phyloP scores from a whole-genome alignment of 257 asterid species.

The Buddleja alternifolia region DNA sequence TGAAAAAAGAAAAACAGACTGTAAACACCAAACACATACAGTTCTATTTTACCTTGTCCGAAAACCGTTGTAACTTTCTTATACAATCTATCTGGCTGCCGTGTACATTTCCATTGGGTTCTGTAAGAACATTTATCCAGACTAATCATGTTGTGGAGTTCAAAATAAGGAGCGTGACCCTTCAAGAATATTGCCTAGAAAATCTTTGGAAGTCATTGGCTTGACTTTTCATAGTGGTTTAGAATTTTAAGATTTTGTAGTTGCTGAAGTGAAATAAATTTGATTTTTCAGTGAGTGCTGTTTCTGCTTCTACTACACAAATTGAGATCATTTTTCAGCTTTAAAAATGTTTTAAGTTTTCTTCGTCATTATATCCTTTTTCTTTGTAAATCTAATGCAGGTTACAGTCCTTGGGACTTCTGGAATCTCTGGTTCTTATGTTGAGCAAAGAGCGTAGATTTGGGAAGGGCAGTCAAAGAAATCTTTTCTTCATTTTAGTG shows the following conservation, averaged over 20 bases:
- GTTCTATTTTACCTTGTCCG: neutral
- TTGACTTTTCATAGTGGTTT: neutral
- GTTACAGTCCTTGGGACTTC: conserved; percentile 95
- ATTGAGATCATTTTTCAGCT: conserved; percentile 5
- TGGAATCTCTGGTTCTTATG: conserved; percentile 94
- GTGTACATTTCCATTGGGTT: neutral
- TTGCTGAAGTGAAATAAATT: conserved; percentile 1
- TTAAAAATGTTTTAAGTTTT: conserved; percentile 4
- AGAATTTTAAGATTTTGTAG: neutral
- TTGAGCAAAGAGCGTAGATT: conserved; percentile 82
- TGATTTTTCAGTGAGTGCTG: conserved; percentile 20
- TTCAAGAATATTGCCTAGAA: neutral
- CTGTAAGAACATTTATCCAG: conserved; percentile 4
- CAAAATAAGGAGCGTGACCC: neutral
- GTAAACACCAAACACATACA: neutral
- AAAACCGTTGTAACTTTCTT: neutral
- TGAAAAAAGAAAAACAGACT: neutral
- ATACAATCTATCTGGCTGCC: neutral
- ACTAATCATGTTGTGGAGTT: neutral
- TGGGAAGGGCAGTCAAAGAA: conserved; percentile 20
- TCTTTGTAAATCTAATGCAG: conserved; percentile 41
- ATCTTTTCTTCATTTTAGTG: conserved; percentile 17
- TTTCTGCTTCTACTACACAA: neutral
- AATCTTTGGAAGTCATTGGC: conserved; percentile 3
- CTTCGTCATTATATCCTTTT: conserved; percentile 12